Base-by-base conservation (phyloP, 2,329 filamentous ascomycete species). In the Pezicula neosporulosa region DNA sequence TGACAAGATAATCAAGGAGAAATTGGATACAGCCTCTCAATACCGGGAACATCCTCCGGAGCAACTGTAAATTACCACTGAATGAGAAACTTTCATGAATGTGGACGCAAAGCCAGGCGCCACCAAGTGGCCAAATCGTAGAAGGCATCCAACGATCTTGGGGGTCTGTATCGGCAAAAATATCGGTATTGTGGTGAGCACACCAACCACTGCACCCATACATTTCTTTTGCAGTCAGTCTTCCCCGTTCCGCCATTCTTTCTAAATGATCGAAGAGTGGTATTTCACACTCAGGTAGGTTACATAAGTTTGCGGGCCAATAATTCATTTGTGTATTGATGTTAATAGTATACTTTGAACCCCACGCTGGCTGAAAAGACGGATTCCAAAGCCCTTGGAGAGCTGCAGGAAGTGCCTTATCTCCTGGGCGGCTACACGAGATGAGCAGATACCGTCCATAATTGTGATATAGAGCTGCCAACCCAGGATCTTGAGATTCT, bases 301-400 rank as follows among this genome's bases (percentile, higher is more conserved):
- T 63, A 36, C 60, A 60, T 3, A 59, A 44, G 44, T 66, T 63
- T 10, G 63, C 61, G 1, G 63, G 68, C 76, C 75, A 79, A 57
- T 79, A 80, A 55, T 78, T 78, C 77, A 80, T 80, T 58, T 80
- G 70, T 0, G 71, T 63, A 39, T 78, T 80, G 60, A 78, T 76
- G 54, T 78, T 77, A 56, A 78, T 74, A 0, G 76, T 78, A 50
- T 71, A 77, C 53, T 75, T 77, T 21, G 67, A 70, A 3, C 74
- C 74, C 75, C 76, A 78, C 0, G 71, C 63, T 6, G 71, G 71
- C 9, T 66, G 57, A 49, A 72, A 73, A 5, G 66, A 64, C 1
- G 67, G 61, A 45, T 74, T 75, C 73, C 72, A 75, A 33, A 76
- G 67, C 0, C 72, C 72, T 55, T 77, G 72, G 0, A 75, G 66